Conservation (phyloP, 2,329 filamentous ascomycete species). For the Fusarium proliferatum region DNA sequence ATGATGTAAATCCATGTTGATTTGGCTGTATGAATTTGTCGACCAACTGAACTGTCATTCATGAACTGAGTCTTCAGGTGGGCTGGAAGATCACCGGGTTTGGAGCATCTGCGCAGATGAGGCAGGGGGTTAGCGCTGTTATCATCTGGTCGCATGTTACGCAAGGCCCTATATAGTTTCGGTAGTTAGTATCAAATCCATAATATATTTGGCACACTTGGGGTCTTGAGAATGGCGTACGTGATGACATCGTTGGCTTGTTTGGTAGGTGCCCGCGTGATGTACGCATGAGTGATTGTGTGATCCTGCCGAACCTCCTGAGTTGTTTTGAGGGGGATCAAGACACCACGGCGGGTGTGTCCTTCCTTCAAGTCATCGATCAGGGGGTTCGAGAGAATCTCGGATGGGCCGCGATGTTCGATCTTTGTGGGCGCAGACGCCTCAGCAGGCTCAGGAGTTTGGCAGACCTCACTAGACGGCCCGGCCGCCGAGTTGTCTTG, state of each 20-base stretch:
- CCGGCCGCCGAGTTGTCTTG: slow-evolving; percentile 33
- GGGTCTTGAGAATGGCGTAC: slow-evolving; percentile 59
- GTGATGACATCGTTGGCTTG: slow-evolving; percentile 77
- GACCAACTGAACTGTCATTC: slow-evolving; percentile 65
- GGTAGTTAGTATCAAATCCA: slow-evolving; percentile 12
- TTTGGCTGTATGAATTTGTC: slow-evolving; percentile 69
- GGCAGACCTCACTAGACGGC: slow-evolving; percentile 6
- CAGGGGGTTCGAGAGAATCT: slow-evolving; percentile 51
- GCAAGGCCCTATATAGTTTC: slow-evolving; percentile 60
- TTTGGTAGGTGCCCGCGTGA: slow-evolving; percentile 78
- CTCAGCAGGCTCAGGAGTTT: slow-evolving; percentile 19
- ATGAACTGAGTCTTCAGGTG: slow-evolving; percentile 72
- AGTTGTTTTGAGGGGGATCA: slow-evolving; percentile 73
- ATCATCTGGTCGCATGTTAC: slow-evolving; percentile 67
- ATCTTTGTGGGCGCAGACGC: slow-evolving; percentile 25
- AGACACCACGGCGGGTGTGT: slow-evolving; percentile 58
- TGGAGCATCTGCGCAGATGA: slow-evolving; percentile 81
- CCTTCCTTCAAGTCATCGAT: slow-evolving; percentile 51
- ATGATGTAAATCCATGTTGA: slow-evolving; percentile 71
- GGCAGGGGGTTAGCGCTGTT: slow-evolving; percentile 70
- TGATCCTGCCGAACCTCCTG: slow-evolving; percentile 71
- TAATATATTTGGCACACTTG: background rate
- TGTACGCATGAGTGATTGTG: slow-evolving; percentile 70
- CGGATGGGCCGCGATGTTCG: slow-evolving; percentile 37
- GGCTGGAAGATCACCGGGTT: slow-evolving; percentile 73